Base-by-base conservation (phyloP, 257 asterid genomes). In the Striga asiatica region DNA sequence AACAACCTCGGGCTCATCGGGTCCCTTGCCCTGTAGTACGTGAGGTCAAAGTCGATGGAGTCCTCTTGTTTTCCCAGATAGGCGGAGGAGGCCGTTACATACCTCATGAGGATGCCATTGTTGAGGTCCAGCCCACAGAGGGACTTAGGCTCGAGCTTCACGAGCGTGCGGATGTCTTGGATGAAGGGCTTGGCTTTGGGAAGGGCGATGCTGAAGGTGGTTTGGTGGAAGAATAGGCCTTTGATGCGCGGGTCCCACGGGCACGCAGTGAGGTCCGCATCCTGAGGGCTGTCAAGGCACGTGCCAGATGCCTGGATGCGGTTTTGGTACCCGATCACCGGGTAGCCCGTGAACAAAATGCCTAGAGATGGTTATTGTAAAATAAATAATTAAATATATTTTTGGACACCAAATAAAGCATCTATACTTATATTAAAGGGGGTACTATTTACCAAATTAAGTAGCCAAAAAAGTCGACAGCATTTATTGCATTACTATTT, bases 41-140 rank as follows among this genome's bases (percentile, higher is more conserved):
- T 74, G 45, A 84, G 66, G 64, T 84, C 85, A 1, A 84, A 78
- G 54, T 84, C 88, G 1, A 84, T 19, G 0, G 77, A 71, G 2
- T 84, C 85, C 13, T 67, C 83, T 51, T 84, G 78, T 45, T 81
- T 77, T 2, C 94, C 88, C 52, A 84, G 43, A 51, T 76, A 76
- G 0, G 91, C 91, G 6, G 46, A 61, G 0, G 94, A 81, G n/a
- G 68, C 65, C 0, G 88, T 81, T 1, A 84, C 88, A 41, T 84
- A 84, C 14, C 88, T 58, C 70, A 76, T 66, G 0, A 81, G 74
- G 11, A 84, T 76, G 6, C 94, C 94, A 13, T 71, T 65, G 73
- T 78, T 78, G 4, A 65, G 20, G 5, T 79, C 88, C 24, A 84
- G 9, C n/a, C 70, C 88, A 38, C 91, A 84, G 4, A 81, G 12